phyloP scores from a whole-genome alignment of 2,329 filamentous ascomycete genomes.

The Xylariaceae sp. region DNA sequence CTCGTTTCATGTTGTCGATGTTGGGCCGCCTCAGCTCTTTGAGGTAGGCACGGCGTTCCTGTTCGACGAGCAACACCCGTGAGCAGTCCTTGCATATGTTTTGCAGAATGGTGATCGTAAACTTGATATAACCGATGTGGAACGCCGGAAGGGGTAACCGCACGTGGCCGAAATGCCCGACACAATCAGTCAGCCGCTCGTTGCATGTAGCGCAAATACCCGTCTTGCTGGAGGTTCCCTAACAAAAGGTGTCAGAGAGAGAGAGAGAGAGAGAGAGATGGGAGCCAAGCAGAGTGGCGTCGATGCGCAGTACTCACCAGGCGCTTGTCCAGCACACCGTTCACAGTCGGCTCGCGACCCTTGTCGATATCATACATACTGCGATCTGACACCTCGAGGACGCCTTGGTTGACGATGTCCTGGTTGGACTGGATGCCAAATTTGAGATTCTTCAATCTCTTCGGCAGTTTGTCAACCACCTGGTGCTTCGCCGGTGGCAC shows the following conservation, averaged over 20 bases:
- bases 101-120: slow-evolving; percentile 85
- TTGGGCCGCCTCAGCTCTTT: slow-evolving; percentile 72
- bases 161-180: slow-evolving; percentile 93
- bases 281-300: background rate
- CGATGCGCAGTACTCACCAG: slow-evolving; percentile 40
- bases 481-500: slow-evolving; percentile 65
- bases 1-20: slow-evolving; percentile 79
- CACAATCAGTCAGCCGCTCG: slow-evolving; percentile 74
- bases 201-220: slow-evolving; percentile 78
- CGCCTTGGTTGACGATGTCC: slow-evolving; percentile 91
- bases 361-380: slow-evolving; percentile 87
- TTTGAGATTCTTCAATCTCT: slow-evolving; percentile 87
- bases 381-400: slow-evolving; percentile 89
- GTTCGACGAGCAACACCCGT: slow-evolving; percentile 72
- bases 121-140: slow-evolving; percentile 92
- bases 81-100: slow-evolving; percentile 96
- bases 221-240: slow-evolving; percentile 69
- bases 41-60: slow-evolving; percentile 71
- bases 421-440: slow-evolving; percentile 94
- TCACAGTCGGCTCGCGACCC: slow-evolving; percentile 65
- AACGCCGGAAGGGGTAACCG: slow-evolving; percentile 86
- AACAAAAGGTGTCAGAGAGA: slow-evolving; percentile 3
- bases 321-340: slow-evolving; percentile 83
- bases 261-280: too few species aligned
- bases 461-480: slow-evolving; percentile 81